A percentile compares a stretch with the other conserved stretches of the same genome.
Evolutionary conservation across 2,329 filamentous ascomycete species (phyloP).

Genomic region (Venturia nashicola): DNA sequence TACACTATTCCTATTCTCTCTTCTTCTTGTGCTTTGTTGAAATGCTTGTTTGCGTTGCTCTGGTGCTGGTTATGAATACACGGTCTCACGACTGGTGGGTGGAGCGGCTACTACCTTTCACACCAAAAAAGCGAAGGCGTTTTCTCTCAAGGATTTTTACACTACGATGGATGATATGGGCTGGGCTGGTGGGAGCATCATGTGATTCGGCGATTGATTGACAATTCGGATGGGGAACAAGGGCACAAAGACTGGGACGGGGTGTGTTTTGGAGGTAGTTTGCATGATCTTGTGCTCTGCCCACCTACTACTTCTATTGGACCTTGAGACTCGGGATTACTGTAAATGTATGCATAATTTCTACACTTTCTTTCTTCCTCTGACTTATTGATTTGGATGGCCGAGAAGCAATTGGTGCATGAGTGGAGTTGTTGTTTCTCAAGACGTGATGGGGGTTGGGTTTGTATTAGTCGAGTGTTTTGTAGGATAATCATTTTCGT

Average conservation of each 20-base stretch:
- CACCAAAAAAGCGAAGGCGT: conserved; percentile 2
- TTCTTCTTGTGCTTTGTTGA: neutral
- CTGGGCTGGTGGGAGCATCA: neutral
- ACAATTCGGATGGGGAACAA: neutral
- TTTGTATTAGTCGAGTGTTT: neutral
- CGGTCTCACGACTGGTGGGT: neutral
- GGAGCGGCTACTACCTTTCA: neutral
- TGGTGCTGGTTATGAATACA: conserved; percentile 2
- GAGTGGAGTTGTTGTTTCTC: neutral
- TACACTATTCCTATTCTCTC: neutral
- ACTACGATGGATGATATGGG: neutral
- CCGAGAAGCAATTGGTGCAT: neutral
- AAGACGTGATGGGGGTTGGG: neutral
- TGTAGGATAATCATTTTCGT: neutral
- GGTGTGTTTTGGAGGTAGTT: neutral
- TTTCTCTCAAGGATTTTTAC: neutral
- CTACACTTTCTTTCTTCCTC: neutral
- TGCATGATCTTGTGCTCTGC: neutral
- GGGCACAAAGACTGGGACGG: neutral
- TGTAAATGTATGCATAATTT: conserved; percentile 4
- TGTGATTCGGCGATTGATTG: neutral
- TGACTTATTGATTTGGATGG: neutral
- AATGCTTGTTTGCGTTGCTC: neutral
- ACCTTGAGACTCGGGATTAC: neutral
- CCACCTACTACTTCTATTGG: neutral